Base-by-base conservation (phyloP, 2,329 filamentous ascomycete species). In the Xenosphaeropsis pyriputrescens region DNA sequence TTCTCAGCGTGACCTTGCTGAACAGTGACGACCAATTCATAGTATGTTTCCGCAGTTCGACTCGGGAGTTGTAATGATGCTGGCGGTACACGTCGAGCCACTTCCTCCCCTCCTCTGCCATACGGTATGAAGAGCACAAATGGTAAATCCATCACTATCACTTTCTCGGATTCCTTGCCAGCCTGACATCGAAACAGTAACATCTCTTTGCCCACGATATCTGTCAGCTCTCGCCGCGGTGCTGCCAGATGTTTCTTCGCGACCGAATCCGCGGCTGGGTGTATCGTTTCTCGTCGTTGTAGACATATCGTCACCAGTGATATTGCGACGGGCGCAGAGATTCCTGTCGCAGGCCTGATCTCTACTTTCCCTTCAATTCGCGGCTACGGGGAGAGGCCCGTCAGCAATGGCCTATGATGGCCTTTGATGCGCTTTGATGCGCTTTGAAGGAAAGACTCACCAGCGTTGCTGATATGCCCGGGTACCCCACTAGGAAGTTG, bases 51-150 rank as follows among this genome's bases (percentile, higher is more conserved):
- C 42, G 86, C 88, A n/a, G 85, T 94, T 51, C 91, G 76, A 61
- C 83, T 91, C 17, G 86, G 80, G 39, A 98, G 69, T 57, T 93
- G 85, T 50, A 98, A 61, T 47, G 85, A 94, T 26, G 91, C 88
- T 2, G 91, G 89, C 2, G 91, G 91, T 52, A 96, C 88, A 48
- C 88, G 75, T 48, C 86, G 70, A 48, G 88, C 91, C 18, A 82
- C 79, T 60, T 96, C 91, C 57, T 93, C 84, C 39, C 88, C 86
- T 35, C 85, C 85, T 48, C 86, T 75, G 30, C 89, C 89, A 54
- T 88, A 96, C 2, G 91, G 91, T 55, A 98, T 95, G 60, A 96
- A 96, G 41, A 98, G 74, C 32, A 96, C 84, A 56, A 98, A 98
- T 1, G 91, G 91, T 14, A 98, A 66, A 58, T 98, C 91, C 91